Conservation (phyloP, 2,329 filamentous ascomycete species). For the Fusarium subtropicale region DNA sequence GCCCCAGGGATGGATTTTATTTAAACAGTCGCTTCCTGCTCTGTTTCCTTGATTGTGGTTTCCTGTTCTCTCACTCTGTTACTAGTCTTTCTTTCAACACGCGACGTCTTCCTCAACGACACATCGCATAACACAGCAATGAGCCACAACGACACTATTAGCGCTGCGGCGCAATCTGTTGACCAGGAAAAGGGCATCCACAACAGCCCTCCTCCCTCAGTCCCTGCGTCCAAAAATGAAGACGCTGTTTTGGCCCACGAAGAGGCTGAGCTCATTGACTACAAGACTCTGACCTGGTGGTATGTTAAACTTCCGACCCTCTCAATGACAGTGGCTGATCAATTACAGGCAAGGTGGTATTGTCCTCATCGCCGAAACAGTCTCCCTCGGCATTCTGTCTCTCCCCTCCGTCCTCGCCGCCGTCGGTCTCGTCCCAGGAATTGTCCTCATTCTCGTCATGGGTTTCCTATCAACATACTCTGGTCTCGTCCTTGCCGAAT, state of each 20-base stretch:
- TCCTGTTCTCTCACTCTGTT: background rate
- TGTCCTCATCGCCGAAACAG: slow-evolving; percentile 58
- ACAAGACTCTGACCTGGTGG: slow-evolving; percentile 56
- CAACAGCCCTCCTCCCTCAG: background rate
- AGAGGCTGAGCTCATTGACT: slow-evolving; percentile 49
- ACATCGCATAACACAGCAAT: background rate
- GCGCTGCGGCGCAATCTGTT: background rate
- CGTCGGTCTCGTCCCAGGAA: slow-evolving; percentile 77
- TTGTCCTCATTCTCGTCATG: slow-evolving; percentile 75
- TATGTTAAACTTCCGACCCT: slow-evolving; percentile 34
- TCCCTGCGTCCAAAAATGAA: background rate
- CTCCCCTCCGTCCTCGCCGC: slow-evolving; percentile 80
- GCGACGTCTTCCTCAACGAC: background rate
- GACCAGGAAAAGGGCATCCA: slow-evolving; percentile 23
- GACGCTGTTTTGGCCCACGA: slow-evolving; percentile 20
- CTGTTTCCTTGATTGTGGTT: slow-evolving; percentile 1
- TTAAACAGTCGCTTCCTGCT: slow-evolving; percentile 1
- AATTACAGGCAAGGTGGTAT: slow-evolving; percentile 57
- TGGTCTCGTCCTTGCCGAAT: slow-evolving; percentile 69
- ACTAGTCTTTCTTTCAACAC: background rate
- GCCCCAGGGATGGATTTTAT: background rate
- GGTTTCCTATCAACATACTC: slow-evolving; percentile 75
- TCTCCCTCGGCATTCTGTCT: slow-evolving; percentile 70
- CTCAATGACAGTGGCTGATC: background rate
- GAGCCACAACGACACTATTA: background rate